A percentile compares a stretch with the other conserved stretches of the same genome.
These are phyloP conservation scores for Prunus yedoensis DNA, from an alignment of 331 rosid species.

Conservation along the genomic window DNA sequence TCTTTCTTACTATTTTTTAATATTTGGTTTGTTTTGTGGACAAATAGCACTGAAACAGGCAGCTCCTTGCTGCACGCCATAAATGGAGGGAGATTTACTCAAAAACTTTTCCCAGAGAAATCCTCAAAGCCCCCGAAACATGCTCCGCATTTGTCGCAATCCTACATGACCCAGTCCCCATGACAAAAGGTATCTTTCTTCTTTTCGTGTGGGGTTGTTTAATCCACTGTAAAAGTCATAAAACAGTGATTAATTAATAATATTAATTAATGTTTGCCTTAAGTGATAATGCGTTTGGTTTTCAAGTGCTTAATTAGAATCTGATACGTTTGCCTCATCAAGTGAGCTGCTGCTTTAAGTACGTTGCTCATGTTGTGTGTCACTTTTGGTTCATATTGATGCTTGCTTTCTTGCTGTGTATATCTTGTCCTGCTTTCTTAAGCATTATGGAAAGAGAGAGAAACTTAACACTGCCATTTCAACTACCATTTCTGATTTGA, in stretches of 20 bases:
- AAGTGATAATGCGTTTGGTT: neutral
- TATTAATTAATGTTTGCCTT: neutral
- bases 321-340: neutral
- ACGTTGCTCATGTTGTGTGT: neutral
- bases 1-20: too few species aligned
- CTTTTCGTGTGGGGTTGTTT: neutral
- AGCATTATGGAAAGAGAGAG: neutral
- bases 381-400: neutral
- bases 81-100: neutral
- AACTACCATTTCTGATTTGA: neutral
- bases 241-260: neutral
- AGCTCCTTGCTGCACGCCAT: constrained; percentile 14
- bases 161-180: neutral
- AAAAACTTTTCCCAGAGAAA: neutral
- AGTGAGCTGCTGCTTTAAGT: constrained; percentile 15
- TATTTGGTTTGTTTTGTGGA: neutral
- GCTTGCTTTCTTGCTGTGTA: neutral
- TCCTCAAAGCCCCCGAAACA: constrained; percentile 7
- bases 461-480: neutral
- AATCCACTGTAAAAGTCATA: neutral
- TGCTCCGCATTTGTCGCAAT: constrained; percentile 16
- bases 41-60: neutral
- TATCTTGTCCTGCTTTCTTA: neutral
- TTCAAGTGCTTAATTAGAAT: too few species aligned
- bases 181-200: neutral